phyloP scores from a whole-genome alignment of 306 rosid species.

The Glycine soja region DNA sequence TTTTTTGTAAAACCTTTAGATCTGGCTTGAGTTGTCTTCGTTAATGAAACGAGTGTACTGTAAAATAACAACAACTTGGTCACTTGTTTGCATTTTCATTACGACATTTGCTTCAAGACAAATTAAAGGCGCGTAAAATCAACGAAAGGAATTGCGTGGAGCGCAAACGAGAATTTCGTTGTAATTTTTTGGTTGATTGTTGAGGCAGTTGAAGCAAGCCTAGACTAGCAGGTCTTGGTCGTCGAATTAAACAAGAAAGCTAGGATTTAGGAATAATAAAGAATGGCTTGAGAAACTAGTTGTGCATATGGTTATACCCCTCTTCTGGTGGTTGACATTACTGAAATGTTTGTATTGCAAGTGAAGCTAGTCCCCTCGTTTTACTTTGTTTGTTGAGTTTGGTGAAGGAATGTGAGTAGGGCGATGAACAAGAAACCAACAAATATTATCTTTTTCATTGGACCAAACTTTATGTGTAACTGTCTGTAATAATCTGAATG shows the following conservation, averaged over 20 bases:
- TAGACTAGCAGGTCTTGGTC: constrained; percentile 33
- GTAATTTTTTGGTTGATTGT: constrained; percentile 34
- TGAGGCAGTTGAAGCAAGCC: constrained; percentile 39
- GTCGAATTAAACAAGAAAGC: constrained; percentile 41
- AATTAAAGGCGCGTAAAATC: background rate
- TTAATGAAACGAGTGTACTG: background rate
- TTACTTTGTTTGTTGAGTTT: constrained; percentile 74
- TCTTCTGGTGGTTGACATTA: constrained; percentile 64
- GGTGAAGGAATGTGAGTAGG: constrained; percentile 67
- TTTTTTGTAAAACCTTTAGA: too few species aligned
- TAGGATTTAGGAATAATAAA: constrained; percentile 34
- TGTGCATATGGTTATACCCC: constrained; percentile 45
- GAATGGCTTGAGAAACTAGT: constrained; percentile 46
- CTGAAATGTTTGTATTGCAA: constrained; percentile 60
- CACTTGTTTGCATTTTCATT: background rate
- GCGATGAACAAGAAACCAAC: constrained; percentile 58
- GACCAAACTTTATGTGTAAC: constrained; percentile 17
- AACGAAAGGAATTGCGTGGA: background rate
- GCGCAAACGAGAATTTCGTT: constrained; percentile 32
- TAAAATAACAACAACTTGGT: background rate
- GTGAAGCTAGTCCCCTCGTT: constrained; percentile 65
- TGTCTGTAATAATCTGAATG: background rate
- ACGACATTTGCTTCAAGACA: background rate
- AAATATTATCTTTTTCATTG: constrained; percentile 42
- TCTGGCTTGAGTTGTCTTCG: background rate